phyloP scores from a whole-genome alignment of 192 early-diverging fungal species.

The Backusella circina region DNA sequence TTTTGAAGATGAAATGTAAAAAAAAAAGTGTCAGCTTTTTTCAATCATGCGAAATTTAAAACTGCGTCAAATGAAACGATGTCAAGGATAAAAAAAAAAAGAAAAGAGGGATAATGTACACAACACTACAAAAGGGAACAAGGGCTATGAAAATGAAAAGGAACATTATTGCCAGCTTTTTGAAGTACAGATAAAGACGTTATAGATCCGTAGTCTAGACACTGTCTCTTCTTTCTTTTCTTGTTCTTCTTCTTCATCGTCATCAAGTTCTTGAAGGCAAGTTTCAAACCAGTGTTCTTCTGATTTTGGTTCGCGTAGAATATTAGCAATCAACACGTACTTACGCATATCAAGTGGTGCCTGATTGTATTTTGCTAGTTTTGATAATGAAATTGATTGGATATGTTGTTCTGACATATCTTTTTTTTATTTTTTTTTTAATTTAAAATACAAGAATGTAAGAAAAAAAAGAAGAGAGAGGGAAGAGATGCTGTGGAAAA shows the following conservation, averaged over 20 bases:
- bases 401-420: not conserved
- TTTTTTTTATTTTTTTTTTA: no score
- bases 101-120: not conserved
- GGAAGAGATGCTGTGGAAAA: not conserved
- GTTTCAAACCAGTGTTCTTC: not conserved
- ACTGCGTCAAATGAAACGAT: slow-evolving; percentile 1
- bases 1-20: not conserved
- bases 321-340: not conserved
- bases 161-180: not conserved
- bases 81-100: not conserved
- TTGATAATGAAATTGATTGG: not conserved
- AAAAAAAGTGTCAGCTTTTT: not conserved
- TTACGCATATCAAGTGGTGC: not conserved
- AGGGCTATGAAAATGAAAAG: not conserved
- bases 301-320: not conserved
- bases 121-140: not conserved
- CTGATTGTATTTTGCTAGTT: not conserved
- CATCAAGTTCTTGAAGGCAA: not conserved
- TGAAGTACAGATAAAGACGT: not conserved
- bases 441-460: no score
- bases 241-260: not conserved
- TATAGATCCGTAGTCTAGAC: not conserved
- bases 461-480: not conserved
- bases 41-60: not conserved
- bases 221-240: not conserved